These are phyloP conservation scores for Volvox reticuliferus DNA, from an alignment of 139 green algal genomes.

Conservation along the genomic window DNA sequence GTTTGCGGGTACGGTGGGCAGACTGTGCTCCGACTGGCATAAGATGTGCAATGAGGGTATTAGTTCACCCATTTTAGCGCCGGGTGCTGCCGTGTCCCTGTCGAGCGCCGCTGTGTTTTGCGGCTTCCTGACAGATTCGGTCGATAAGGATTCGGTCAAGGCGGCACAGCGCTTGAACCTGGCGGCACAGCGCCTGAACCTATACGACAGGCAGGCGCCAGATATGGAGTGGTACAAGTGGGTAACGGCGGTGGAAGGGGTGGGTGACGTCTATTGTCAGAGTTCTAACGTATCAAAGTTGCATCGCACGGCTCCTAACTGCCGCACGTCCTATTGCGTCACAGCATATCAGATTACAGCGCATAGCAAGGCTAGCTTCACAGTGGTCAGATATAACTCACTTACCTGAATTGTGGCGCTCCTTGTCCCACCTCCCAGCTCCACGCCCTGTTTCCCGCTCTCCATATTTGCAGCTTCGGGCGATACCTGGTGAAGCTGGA, in stretches of 20 bases:
- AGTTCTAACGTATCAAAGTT: no score
- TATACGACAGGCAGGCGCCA: slow-evolving; percentile 11
- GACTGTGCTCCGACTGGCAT: no score
- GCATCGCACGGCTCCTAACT: neutral
- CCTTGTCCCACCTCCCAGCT: neutral
- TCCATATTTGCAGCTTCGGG: neutral
- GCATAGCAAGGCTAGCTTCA: neutral
- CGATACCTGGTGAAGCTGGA: slow-evolving; percentile 19
- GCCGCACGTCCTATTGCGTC: neutral
- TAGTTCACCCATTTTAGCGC: no score
- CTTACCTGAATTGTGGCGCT: neutral
- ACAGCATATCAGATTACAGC: neutral
- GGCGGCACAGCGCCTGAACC: neutral
- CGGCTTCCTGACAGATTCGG: slow-evolving; percentile 9
- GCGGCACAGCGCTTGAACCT: slow-evolving; percentile 19
- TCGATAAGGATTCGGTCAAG: slow-evolving; percentile 40
- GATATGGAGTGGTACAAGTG: slow-evolving; percentile 41
- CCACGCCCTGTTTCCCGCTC: neutral
- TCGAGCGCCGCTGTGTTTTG: no score
- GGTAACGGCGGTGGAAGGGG: neutral
- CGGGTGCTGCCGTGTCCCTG: no score
- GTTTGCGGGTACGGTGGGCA: no score
- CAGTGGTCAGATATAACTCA: neutral
- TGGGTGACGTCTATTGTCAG: neutral
- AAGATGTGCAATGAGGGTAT: no score